Evolutionary conservation across 352 stramenopile genomes (phyloP).

Genomic region (Globisporangium paddicum): DNA sequence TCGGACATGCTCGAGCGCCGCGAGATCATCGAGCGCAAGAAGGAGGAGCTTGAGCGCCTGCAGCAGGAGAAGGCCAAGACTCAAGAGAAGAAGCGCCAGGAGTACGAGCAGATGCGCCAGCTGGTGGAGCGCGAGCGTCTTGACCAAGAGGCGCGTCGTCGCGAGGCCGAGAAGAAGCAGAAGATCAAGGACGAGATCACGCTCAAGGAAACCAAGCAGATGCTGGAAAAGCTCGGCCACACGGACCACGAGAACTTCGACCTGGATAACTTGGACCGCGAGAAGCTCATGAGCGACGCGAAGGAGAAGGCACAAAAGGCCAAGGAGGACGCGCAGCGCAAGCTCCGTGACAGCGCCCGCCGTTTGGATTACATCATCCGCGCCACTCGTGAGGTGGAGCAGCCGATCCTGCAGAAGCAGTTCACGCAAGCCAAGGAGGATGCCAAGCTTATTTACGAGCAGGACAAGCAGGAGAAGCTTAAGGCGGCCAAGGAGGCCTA

Average conservation of each 20-base stretch:
- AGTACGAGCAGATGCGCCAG: constrained; percentile 65
- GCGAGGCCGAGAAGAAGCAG: constrained; percentile 93
- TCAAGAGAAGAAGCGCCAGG: constrained; percentile 76
- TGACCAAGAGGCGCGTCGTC: constrained; percentile 65
- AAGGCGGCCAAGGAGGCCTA: constrained; percentile 82
- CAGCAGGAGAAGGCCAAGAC: constrained; percentile 90
- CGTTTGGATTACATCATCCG: constrained; percentile 95
- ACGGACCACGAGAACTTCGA: constrained; percentile 66
- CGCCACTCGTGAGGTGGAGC: constrained; percentile 94
- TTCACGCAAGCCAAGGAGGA: constrained; percentile 74
- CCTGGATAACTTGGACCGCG: constrained; percentile 70
- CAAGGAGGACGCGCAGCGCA: constrained; percentile 93
- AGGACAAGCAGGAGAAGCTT: constrained; percentile 82
- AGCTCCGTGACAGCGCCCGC: constrained; percentile 90
- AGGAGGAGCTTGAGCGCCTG: constrained; percentile 94
- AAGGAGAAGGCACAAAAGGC: constrained; percentile 94
- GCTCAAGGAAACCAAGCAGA: constrained; percentile 85
- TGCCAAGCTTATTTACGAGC: constrained; percentile 54
- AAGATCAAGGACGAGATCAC: constrained; percentile 96
- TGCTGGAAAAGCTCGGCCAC: constrained; percentile 76
- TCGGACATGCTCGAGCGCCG: constrained; percentile 87
- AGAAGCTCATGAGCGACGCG: constrained; percentile 89
- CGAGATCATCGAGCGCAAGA: constrained; percentile 95
- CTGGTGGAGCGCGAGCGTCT: constrained; percentile 80
- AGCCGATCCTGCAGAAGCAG: constrained; percentile 88